Evolutionary conservation across 768 basidiomycete genomes (phyloP).

Genomic region (Tulasnella sp.): DNA sequence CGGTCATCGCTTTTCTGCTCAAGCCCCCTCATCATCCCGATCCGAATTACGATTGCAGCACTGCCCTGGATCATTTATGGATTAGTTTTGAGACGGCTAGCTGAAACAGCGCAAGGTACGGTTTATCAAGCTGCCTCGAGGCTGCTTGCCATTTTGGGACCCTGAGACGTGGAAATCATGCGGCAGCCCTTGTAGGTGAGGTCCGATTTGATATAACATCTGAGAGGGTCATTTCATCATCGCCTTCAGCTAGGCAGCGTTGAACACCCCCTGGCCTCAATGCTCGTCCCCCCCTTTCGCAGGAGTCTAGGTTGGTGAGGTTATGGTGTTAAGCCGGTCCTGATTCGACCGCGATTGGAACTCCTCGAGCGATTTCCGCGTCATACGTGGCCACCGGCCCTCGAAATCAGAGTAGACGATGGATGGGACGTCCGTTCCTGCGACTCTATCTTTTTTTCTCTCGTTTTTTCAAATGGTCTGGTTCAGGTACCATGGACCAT

Average conservation of each 20-base stretch:
- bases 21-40: background rate
- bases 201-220: background rate
- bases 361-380: background rate
- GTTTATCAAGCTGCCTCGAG: background rate
- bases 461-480: background rate
- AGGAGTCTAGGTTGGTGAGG: background rate
- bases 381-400: background rate
- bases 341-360: background rate
- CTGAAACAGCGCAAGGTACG: background rate
- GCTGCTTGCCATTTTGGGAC: background rate
- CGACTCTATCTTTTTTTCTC: background rate
- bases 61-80: background rate
- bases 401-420: background rate
- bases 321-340: background rate
- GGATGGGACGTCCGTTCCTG: background rate
- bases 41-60: background rate
- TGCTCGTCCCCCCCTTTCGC: background rate
- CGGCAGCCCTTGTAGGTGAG: background rate
- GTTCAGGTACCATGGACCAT: background rate
- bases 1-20: background rate
- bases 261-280: background rate
- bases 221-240: background rate
- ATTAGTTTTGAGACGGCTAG: background rate
- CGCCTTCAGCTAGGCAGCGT: background rate
- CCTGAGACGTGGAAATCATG: background rate